Base-by-base conservation (phyloP, 2,329 filamentous ascomycete species). In the Ampelomyces quisqualis region DNA sequence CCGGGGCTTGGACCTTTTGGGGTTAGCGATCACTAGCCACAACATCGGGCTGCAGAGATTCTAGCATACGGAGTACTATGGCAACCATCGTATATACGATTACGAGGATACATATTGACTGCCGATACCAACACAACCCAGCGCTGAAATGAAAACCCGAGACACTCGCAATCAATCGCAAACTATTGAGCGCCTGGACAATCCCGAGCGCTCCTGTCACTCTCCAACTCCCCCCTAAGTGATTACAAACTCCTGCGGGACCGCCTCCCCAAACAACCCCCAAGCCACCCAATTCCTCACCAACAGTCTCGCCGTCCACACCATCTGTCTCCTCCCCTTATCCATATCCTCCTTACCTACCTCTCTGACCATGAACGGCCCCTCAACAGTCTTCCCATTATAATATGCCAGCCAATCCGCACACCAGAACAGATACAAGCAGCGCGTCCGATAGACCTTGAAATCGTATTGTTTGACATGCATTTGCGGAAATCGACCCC, bases 231-330 rank as follows among this genome's bases (percentile, higher is more conserved):
- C n/a, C n/a, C n/a, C n/a, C n/a, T n/a, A n/a, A n/a, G n/a, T n/a
- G n/a, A n/a, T n/a, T n/a, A n/a, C n/a, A n/a, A n/a, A 41, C 27
- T 41, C 14, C 39, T 33, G 30, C 17, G 49, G 34, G 23, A 51
- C 33, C 11, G n/a, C 11, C 11, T 57, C 45, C 5, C 43, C 35
- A n/a, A 53, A 46, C 13, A 51, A n/a, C 7, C 36, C 20, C 43
- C 49, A 53, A n/a, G 41, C 43, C 14, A 47, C 35, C 40, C 48
- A 58, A 14, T 54, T 49, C 21, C 45, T 43, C 34, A 49, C 18
- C 14, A 53, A 21, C 35, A 37, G 17, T 15, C 9, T 18, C 11
- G 39, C 43, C 21, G 18, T 30, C 15, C 17, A 24, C 22, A 7
- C 8, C 15, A 28, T 11, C 19, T 29, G 24, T 22, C 17, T 20